phyloP scores from a whole-genome alignment of 352 stramenopile genomes.

The Pseudoperonospora humuli region DNA sequence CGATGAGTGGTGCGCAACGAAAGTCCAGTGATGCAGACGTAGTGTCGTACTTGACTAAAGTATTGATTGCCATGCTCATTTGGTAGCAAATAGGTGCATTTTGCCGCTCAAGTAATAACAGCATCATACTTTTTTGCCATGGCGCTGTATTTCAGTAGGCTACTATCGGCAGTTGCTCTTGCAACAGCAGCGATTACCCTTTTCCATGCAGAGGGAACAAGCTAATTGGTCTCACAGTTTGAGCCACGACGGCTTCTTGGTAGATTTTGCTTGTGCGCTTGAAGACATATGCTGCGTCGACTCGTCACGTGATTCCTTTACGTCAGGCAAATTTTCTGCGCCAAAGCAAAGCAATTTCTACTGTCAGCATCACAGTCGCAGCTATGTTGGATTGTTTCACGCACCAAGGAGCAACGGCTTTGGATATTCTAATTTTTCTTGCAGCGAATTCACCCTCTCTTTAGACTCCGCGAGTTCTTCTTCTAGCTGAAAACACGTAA shows the following conservation, averaged over 20 bases:
- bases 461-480: slow-evolving; percentile 35
- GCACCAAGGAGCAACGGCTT: slow-evolving; percentile 41
- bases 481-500: slow-evolving; percentile 20
- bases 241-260: slow-evolving; percentile 70
- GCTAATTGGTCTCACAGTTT: slow-evolving; percentile 35
- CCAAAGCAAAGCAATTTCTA: slow-evolving; percentile 3
- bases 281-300: slow-evolving; percentile 23
- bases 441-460: slow-evolving; percentile 18
- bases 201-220: neutral
- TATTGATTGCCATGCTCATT: slow-evolving; percentile 4
- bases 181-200: too few relatives aligned
- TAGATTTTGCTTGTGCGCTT: slow-evolving; percentile 21
- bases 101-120: slow-evolving; percentile 11
- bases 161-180: too few relatives aligned
- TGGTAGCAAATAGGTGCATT: slow-evolving; percentile 8
- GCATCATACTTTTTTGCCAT: too few relatives aligned
- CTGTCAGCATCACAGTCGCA: slow-evolving; percentile 4
- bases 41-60: neutral
- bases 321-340: slow-evolving; percentile 20
- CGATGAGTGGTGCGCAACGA: neutral
- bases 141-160: too few relatives aligned
- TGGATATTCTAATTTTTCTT: slow-evolving; percentile 32
- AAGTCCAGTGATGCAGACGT: slow-evolving; percentile 2
- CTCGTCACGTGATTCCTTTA: slow-evolving; percentile 19
- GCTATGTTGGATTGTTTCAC: slow-evolving; percentile 1